These are phyloP conservation scores for Ogataea degrootiae DNA, from an alignment of 805 yeast species.

Conservation along the genomic window DNA sequence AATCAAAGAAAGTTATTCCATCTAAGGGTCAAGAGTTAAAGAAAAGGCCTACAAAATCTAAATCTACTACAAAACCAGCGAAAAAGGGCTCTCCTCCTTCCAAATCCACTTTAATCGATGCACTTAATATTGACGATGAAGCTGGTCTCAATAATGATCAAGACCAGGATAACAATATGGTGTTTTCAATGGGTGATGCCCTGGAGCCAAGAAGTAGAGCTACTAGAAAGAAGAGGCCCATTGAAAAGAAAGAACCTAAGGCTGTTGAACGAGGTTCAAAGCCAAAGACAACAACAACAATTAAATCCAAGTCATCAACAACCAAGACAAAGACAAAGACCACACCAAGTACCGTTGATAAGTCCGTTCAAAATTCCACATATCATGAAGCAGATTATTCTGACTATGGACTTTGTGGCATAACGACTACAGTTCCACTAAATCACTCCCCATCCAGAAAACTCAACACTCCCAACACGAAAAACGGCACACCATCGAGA, in stretches of 20 bases:
- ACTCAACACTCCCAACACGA: neutral
- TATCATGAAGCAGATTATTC: neutral
- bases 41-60: no score
- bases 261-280: no score
- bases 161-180: conserved; percentile 1
- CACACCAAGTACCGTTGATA: neutral
- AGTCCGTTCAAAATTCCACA: neutral
- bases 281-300: no score
- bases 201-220: neutral
- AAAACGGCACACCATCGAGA: conserved; percentile 21
- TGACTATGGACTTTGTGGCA: neutral
- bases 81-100: no score
- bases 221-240: neutral
- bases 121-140: neutral
- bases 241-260: neutral
- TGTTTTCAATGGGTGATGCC: conserved; percentile 9
- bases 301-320: no score
- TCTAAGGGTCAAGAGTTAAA: no score
- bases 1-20: no score
- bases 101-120: no score
- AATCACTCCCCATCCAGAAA: neutral
- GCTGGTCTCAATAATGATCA: neutral
- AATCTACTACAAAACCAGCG: no score
- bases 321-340: no score
- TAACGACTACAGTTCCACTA: conserved; percentile 1